A percentile compares a stretch with the other conserved stretches of the same genome.
phyloP scores from a whole-genome alignment of 208 protist species.

The Angomonas desouzai region DNA sequence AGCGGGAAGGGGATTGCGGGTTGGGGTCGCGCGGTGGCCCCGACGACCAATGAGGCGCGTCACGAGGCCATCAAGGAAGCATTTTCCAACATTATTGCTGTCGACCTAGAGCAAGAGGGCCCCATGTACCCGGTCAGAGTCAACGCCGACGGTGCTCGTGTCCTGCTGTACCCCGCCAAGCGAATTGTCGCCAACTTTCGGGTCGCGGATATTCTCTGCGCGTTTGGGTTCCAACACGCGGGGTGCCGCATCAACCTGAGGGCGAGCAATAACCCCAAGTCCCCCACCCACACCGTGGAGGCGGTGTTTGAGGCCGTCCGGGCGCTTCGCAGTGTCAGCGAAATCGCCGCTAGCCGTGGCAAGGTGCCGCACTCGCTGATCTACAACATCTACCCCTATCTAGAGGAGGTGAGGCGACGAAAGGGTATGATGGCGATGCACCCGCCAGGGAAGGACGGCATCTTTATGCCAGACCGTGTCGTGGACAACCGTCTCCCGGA shows the following conservation, averaged over 20 bases:
- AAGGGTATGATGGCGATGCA: slow-evolving; percentile 94
- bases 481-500: slow-evolving; percentile 91
- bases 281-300: slow-evolving; percentile 89
- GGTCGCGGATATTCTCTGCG: slow-evolving; percentile 90
- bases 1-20: slow-evolving; percentile 90
- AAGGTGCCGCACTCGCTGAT: slow-evolving; percentile 91
- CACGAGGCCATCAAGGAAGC: slow-evolving; percentile 89
- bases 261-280: slow-evolving; percentile 78
- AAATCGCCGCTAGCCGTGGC: slow-evolving; percentile 88
- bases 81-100: slow-evolving; percentile 90
- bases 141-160: slow-evolving; percentile 86
- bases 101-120: slow-evolving; percentile 92
- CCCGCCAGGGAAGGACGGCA: slow-evolving; percentile 85
- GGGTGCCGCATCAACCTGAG: slow-evolving; percentile 83
- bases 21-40: slow-evolving; percentile 86
- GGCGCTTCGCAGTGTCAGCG: slow-evolving; percentile 85
- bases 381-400: slow-evolving; percentile 92
- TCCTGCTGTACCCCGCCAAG: slow-evolving; percentile 85
- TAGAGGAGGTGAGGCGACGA: slow-evolving; percentile 87
- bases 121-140: slow-evolving; percentile 90
- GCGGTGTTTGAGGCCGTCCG: slow-evolving; percentile 89
- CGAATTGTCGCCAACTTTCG: slow-evolving; percentile 90
- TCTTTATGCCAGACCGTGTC: slow-evolving; percentile 89
- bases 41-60: slow-evolving; percentile 86
- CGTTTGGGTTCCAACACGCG: slow-evolving; percentile 92